Percentiles rank a stretch among this genome's conserved stretches.
These are phyloP conservation scores for Acidiella bohemica DNA, from an alignment of 495 filamentous ascomycete species.

Conservation along the genomic window DNA sequence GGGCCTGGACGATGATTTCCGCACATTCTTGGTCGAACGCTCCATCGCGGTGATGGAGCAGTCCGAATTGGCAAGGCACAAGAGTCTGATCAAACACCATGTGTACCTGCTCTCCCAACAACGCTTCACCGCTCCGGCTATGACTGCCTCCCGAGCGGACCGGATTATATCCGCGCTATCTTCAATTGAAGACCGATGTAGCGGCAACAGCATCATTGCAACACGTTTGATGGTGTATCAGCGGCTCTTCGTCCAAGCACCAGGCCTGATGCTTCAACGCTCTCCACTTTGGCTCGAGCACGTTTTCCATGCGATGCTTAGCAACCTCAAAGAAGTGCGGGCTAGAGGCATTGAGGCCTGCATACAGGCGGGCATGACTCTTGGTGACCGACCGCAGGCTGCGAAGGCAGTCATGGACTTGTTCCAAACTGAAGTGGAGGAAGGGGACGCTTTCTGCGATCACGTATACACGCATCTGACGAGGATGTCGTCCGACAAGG, in stretches of 20 bases:
- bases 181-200: constrained; percentile 56
- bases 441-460: constrained; percentile 46
- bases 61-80: constrained; percentile 49
- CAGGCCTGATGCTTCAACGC: constrained; percentile 47
- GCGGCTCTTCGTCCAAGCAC: constrained; percentile 55
- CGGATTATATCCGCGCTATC: constrained; percentile 55
- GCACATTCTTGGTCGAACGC: constrained; percentile 63
- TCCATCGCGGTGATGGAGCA: constrained; percentile 56
- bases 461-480: constrained; percentile 53
- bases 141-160: constrained; percentile 53
- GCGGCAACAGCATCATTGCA: constrained; percentile 61
- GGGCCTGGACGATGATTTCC: constrained; percentile 60
- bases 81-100: constrained; percentile 61
- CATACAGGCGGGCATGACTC: constrained; percentile 45
- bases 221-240: constrained; percentile 65
- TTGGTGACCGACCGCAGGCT: constrained; percentile 51
- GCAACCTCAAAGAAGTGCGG: constrained; percentile 60
- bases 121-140: constrained; percentile 57
- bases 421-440: constrained; percentile 46
- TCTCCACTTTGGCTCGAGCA: constrained; percentile 61
- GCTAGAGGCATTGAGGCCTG: constrained; percentile 60
- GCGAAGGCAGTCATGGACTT: constrained; percentile 51
- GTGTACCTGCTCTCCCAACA: constrained; percentile 66
- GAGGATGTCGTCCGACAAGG: constrained; percentile 50
- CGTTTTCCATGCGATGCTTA: constrained; percentile 68